Evolutionary conservation across 495 filamentous ascomycete genomes (phyloP), one percentile per base, ranked within the genome.

Genomic region (Tuber umbilicatum): DNA sequence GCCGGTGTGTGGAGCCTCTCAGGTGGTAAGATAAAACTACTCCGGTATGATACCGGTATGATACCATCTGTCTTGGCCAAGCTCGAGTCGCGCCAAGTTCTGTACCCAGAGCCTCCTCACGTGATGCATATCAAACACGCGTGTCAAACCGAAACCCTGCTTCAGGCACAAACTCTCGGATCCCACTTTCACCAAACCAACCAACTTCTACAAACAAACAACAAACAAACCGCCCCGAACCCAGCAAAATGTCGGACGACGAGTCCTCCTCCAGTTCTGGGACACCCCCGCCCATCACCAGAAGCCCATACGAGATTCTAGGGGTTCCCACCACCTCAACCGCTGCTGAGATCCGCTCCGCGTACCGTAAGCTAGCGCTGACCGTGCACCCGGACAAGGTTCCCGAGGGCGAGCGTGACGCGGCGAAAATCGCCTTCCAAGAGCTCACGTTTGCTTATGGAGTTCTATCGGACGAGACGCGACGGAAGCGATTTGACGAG

Each of bases 361-460:
- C 93, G 69, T 99, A 97, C 85, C 90, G 94, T 47, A 93, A 91
- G 82, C 91, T 93, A 5, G 92, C 96, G 0, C 86, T 97, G 16
- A 93, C 91, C 83, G 92, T 93, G 82, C 95, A 99, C 83, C 95
- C 95, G 16, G 94, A 97, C 86, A 91, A 91, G 91, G 94, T 97
- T 86, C 97, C 97, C 82, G 91, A 89, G 23, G 70, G 87, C 67
- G 84, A 87, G 1, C 86, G 88, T 45, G 83, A 88, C 45, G 84
- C 86, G 71, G 94, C 96, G 12, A 89, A 95, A 76, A 82, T 85
- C 70, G 90, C 87, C 47, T 99, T 99, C 86, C 95, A 98, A 82
- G 85, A 90, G 71, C 89, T 98, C 78, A 95, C 94, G 16, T 94
- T 97, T 76, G 94, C 96, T 67, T 97, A 98, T 81, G 93, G 92